A percentile compares a stretch with the other conserved stretches of the same genome.
These are phyloP conservation scores for Aspergillus sp. DNA, from an alignment of 2,329 filamentous ascomycete species.

Conservation along the genomic window DNA sequence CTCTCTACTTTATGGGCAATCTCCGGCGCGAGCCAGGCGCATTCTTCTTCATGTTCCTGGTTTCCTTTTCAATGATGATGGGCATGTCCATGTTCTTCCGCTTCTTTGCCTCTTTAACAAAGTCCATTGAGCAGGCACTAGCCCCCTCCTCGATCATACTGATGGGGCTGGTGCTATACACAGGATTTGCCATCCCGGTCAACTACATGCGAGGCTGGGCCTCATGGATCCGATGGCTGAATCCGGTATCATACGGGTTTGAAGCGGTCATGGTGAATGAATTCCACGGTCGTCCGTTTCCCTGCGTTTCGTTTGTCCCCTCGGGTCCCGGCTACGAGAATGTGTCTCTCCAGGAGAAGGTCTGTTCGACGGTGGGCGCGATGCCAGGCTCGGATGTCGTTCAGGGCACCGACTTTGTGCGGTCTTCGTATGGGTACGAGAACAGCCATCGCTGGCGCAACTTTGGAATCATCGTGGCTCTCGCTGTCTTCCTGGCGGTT, in stretches of 20 bases:
- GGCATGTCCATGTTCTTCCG: conserved; percentile 6
- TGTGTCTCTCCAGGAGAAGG: not conserved
- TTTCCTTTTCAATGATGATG: conserved; percentile 56
- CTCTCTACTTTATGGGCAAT: conserved; percentile 82
- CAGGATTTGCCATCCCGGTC: not conserved
- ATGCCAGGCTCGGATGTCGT: conserved; percentile 54
- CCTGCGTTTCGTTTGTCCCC: conserved; percentile 49
- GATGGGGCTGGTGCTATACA: not conserved
- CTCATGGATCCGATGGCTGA: conserved; percentile 75
- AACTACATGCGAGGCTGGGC: conserved; percentile 72
- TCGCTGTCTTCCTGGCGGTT: conserved; percentile 60
- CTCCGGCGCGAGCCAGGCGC: conserved; percentile 68
- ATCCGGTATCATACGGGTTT: conserved; percentile 77
- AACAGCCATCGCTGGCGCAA: conserved; percentile 65
- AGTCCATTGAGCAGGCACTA: conserved; percentile 1
- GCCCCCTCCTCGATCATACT: conserved; percentile 1
- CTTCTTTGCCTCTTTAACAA: conserved; percentile 1
- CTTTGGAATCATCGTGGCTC: conserved; percentile 66
- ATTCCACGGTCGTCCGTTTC: conserved; percentile 65
- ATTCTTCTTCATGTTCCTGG: conserved; percentile 82
- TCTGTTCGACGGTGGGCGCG: conserved; percentile 61
- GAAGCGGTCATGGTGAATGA: conserved; percentile 82
- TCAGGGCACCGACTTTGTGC: conserved; percentile 59
- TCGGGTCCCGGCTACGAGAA: conserved; percentile 34
- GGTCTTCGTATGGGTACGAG: conserved; percentile 56